These are phyloP conservation scores for Cyclotella choctawhatcheeana DNA, from an alignment of 108 stramenopile species.

Conservation along the genomic window DNA sequence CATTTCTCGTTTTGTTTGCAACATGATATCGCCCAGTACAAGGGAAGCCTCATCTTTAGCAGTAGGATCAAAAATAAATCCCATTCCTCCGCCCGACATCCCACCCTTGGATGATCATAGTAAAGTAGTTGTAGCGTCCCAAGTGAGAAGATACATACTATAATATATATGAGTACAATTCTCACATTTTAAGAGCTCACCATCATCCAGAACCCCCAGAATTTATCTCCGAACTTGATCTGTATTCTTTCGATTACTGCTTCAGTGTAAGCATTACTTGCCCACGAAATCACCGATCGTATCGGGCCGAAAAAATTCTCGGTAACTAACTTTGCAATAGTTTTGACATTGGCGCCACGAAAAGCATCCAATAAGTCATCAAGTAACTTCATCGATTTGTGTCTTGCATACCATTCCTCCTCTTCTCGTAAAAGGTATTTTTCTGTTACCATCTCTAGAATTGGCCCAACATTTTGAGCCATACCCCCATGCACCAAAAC, in stretches of 20 bases:
- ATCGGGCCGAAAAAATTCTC: slow-evolving; percentile 65
- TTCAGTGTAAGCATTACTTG: slow-evolving; percentile 65
- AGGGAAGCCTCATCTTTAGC: slow-evolving; percentile 45
- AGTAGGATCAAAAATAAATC: slow-evolving; percentile 63
- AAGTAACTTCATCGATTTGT: slow-evolving; percentile 54
- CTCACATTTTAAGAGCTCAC: slow-evolving; percentile 39
- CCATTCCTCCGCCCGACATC: slow-evolving; percentile 64
- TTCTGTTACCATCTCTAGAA: slow-evolving; percentile 73
- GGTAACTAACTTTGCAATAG: slow-evolving; percentile 56
- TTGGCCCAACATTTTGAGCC: slow-evolving; percentile 67
- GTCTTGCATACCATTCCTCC: slow-evolving; percentile 60
- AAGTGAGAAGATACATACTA: background rate
- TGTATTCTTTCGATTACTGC: slow-evolving; percentile 56
- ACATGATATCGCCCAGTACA: slow-evolving; percentile 58
- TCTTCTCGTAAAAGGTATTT: slow-evolving; percentile 63
- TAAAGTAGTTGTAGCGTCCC: background rate
- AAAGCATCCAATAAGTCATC: slow-evolving; percentile 61
- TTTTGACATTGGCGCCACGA: slow-evolving; percentile 43
- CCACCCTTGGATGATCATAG: slow-evolving; percentile 5
- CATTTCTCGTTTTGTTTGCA: slow-evolving; percentile 59
- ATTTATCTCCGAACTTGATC: slow-evolving; percentile 50
- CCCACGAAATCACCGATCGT: slow-evolving; percentile 60
- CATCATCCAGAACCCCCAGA: slow-evolving; percentile 69
- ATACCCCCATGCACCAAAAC: slow-evolving; percentile 69
- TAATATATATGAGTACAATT: background rate